phyloP scores from a whole-genome alignment of 345 rosid species.

The Psidium guajava region DNA sequence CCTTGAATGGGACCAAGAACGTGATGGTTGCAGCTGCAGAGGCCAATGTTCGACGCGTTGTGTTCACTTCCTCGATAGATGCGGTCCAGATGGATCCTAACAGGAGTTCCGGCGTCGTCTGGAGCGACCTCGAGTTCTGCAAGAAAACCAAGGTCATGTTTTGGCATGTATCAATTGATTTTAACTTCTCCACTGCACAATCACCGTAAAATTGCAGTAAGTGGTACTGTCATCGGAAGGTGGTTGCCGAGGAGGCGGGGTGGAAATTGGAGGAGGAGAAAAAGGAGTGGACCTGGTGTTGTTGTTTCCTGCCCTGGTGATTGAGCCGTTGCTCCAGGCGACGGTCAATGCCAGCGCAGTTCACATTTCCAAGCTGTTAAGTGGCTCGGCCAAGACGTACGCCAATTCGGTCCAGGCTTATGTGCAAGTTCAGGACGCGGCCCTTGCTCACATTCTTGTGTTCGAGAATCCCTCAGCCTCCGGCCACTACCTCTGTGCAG shows the following conservation, averaged over 20 bases:
- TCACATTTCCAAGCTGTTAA: constrained; percentile 76
- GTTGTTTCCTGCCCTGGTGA: constrained; percentile 67
- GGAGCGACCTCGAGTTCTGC: constrained; percentile 96
- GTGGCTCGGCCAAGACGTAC: constrained; percentile 82
- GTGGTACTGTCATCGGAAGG: constrained; percentile 90
- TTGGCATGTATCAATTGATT: background rate
- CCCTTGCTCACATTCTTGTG: constrained; percentile 65
- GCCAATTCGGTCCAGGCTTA: constrained; percentile 74
- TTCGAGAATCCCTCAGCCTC: constrained; percentile 68
- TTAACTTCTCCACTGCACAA: background rate
- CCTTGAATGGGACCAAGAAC: constrained; percentile 65
- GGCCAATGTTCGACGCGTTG: constrained; percentile 71
- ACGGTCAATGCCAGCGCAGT: constrained; percentile 58
- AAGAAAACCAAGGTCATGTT: constrained; percentile 56
- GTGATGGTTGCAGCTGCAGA: constrained; percentile 74
- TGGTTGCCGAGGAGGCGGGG: constrained; percentile 81
- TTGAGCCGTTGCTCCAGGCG: constrained; percentile 76
- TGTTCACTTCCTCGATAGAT: constrained; percentile 83
- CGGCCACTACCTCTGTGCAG: constrained; percentile 74
- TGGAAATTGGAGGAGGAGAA: constrained; percentile 62
- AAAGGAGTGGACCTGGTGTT: constrained; percentile 68
- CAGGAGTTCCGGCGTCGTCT: constrained; percentile 49
- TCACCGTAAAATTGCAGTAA: constrained; percentile 30
- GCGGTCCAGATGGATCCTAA: constrained; percentile 93
- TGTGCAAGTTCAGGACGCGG: constrained; percentile 73